phyloP scores from a whole-genome alignment of 768 basidiomycete species.

The Strobilomyces confusus region DNA sequence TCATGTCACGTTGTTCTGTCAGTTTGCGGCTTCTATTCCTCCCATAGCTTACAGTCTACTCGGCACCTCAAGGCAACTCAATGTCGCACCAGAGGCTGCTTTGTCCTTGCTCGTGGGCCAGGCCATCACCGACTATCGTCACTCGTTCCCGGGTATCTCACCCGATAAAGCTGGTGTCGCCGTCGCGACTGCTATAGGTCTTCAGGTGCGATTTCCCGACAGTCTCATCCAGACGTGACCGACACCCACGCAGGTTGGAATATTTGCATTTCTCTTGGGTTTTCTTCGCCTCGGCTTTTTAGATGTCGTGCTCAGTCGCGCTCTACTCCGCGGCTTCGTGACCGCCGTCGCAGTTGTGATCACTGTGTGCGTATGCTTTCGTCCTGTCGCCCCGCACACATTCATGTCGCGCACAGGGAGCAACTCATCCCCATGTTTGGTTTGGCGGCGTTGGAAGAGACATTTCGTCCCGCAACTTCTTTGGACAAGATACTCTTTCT shows the following conservation, averaged over 20 bases:
- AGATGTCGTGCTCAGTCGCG: constrained; percentile 88
- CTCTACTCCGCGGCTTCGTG: constrained; percentile 83
- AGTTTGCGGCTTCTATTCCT: constrained; percentile 86
- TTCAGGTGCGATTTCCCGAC: constrained; percentile 53
- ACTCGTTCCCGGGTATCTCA: constrained; percentile 35
- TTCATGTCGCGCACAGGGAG: constrained; percentile 43
- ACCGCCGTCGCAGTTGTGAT: constrained; percentile 84
- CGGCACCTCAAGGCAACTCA: constrained; percentile 78
- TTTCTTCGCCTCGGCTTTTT: constrained; percentile 88
- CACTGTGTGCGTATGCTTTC: constrained; percentile 53
- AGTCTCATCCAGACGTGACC: background rate
- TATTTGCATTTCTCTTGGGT: constrained; percentile 83
- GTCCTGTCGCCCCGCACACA: background rate
- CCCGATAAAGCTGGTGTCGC: constrained; percentile 56
- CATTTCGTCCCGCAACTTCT: constrained; percentile 59
- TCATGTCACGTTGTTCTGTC: background rate
- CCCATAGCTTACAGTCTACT: constrained; percentile 88
- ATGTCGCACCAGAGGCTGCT: constrained; percentile 87
- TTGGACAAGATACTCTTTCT: constrained; percentile 79
- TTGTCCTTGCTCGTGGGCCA: constrained; percentile 86
- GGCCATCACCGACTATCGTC: constrained; percentile 68
- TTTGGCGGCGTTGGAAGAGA: constrained; percentile 51
- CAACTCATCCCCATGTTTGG: constrained; percentile 92
- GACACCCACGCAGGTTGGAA: constrained; percentile 52
- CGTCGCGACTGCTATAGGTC: constrained; percentile 76